Base-by-base conservation (phyloP, 2,329 filamentous ascomycete species). In the Eutypa lata region DNA sequence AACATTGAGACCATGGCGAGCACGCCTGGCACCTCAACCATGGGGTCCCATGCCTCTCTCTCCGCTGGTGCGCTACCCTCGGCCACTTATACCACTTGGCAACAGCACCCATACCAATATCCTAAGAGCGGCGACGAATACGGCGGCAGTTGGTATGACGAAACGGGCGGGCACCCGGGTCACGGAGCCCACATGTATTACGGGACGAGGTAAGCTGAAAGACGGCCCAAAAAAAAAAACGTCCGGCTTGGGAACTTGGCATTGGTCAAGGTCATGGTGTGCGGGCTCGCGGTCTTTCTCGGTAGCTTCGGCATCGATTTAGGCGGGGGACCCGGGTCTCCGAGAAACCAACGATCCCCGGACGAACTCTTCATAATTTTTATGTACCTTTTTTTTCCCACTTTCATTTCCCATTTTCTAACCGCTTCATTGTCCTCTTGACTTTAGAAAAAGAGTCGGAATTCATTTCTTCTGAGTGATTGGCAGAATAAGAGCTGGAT, bases 1-100 rank as follows among this genome's bases (percentile, higher is more conserved):
- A 55, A 53, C 19, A 45, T 13, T 21, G 44, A n/a, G n/a, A n/a
- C 52, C 5, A 42, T 57, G 38, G 50, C 73, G 33, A 64, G 67
- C 10, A 62, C 69, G 4, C 54, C 71, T 2, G 68, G 70, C 3
- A 65, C 70, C 7, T 65, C 65, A 35, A 35, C 14, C 0, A 52
- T 74, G 49, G 69, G 68, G 18, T 65, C 68, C 24, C 63, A 59
- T 37, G 65, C 65, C 10, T 69, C 74, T 5, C 61, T 77, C 8
- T 72, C 75, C 1, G 66, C 73, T 1, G 74, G 69, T 2, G 65
- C 70, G 13, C 65, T 68, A 5, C 68, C 73, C 3, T 58, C 72
- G 14, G 55, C 72, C 7, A 66, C 61, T 35, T 78, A 77, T 54
- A 66, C 70, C 11, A 54, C 68, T 18, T 81, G 78, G 78, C 72